Evolutionary conservation across 2,329 filamentous ascomycete species (phyloP).

Genomic region (Malbranchea cinnamomea): DNA sequence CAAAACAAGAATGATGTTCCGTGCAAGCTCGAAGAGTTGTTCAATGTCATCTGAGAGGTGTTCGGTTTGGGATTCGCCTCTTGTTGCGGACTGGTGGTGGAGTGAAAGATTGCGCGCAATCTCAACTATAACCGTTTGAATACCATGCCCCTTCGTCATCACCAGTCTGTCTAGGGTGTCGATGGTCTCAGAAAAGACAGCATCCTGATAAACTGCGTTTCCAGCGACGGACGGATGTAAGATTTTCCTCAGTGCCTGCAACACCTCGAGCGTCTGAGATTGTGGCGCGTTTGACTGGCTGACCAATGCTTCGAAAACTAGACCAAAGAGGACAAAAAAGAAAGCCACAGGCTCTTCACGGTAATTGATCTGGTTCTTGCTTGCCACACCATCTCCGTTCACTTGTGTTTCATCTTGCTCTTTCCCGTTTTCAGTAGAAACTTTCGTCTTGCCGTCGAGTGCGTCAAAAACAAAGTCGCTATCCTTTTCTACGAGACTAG

Average conservation of each 20-base stretch:
- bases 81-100: slow-evolving; percentile 75
- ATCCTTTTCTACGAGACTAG: slow-evolving; percentile 91
- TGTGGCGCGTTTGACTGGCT: slow-evolving; percentile 56
- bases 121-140: slow-evolving; percentile 85
- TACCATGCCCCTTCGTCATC: slow-evolving; percentile 74
- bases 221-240: slow-evolving; percentile 86
- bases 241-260: slow-evolving; percentile 88
- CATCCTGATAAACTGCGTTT: slow-evolving; percentile 89
- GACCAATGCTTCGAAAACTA: slow-evolving; percentile 89
- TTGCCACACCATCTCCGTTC: slow-evolving; percentile 31
- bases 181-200: slow-evolving; percentile 94
- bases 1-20: slow-evolving; percentile 88
- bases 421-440: not conserved
- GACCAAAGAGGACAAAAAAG: slow-evolving; percentile 94
- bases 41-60: slow-evolving; percentile 94
- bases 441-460: slow-evolving; percentile 48
- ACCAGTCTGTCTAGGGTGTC: slow-evolving; percentile 86
- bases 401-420: slow-evolving; percentile 15
- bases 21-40: slow-evolving; percentile 88
- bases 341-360: slow-evolving; percentile 95
- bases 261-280: slow-evolving; percentile 71
- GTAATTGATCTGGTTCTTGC: slow-evolving; percentile 80
- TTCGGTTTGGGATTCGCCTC: slow-evolving; percentile 49
- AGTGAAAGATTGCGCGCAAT: slow-evolving; percentile 84
- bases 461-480: slow-evolving; percentile 97